Percentiles rank a stretch among this genome's conserved stretches.
Evolutionary conservation across 176 grass and related monocot genomes (phyloP).

Genomic region (Triticum urartu): DNA sequence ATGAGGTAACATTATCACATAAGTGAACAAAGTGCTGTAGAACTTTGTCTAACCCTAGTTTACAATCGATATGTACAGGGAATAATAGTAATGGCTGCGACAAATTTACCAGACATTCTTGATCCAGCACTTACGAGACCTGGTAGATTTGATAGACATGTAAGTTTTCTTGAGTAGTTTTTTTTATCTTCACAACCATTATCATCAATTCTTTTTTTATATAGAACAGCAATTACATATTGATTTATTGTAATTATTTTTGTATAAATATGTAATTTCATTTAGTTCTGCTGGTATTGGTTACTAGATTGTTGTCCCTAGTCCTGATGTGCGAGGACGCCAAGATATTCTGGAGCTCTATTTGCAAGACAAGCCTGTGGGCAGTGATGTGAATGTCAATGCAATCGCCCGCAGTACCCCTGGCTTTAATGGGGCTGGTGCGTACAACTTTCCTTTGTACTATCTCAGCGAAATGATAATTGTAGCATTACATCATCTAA

Average conservation of each 20-base stretch:
- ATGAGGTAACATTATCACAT: slow-evolving; percentile 62
- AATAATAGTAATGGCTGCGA: slow-evolving; percentile 99
- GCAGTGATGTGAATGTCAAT: slow-evolving; percentile 80
- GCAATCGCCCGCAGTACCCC: slow-evolving; percentile 89
- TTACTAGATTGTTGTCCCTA: slow-evolving; percentile 96
- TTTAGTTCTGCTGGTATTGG: slow-evolving; percentile 14
- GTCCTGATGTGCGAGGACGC: slow-evolving; percentile 79
- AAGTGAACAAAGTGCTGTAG: neutral
- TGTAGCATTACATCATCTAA: slow-evolving; percentile 1
- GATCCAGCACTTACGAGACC: slow-evolving; percentile 96
- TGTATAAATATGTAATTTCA: neutral
- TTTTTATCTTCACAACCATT: neutral
- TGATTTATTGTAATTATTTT: neutral
- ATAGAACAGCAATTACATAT: neutral
- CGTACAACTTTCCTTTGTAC: slow-evolving; percentile 2
- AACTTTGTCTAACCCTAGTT: slow-evolving; percentile 7
- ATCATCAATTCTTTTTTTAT: neutral
- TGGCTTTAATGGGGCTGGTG: slow-evolving; percentile 98
- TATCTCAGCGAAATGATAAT: neutral
- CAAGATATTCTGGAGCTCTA: slow-evolving; percentile 97
- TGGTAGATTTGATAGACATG: slow-evolving; percentile 99
- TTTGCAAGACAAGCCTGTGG: slow-evolving; percentile 91
- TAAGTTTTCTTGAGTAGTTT: slow-evolving; percentile 54
- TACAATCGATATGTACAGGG: slow-evolving; percentile 54
- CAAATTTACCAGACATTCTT: slow-evolving; percentile 97